Evolutionary conservation across 805 yeast species (phyloP).

Genomic region (Candida ortonii): DNA sequence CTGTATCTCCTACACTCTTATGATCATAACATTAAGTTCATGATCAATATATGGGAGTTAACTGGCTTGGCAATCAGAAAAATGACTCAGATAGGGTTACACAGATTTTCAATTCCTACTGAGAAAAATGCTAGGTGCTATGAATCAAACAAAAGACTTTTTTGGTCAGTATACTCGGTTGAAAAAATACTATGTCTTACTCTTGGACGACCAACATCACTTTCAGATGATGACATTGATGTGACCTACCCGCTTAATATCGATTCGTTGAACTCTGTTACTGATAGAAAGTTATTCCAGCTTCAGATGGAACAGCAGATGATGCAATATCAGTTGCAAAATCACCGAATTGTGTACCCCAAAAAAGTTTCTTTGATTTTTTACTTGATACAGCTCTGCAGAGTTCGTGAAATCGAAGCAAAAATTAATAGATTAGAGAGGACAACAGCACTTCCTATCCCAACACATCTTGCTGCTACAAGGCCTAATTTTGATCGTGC

Average conservation of each 20-base stretch:
- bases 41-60: constrained; percentile 20
- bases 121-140: constrained; percentile 8
- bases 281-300: constrained; percentile 8
- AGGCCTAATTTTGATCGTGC: constrained; percentile 2
- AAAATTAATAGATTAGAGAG: constrained; percentile 12
- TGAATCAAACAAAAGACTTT: constrained; percentile 12
- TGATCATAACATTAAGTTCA: constrained; percentile 14
- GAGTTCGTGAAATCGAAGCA: constrained; percentile 14
- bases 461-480: neutral
- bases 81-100: constrained; percentile 16
- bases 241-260: constrained; percentile 19
- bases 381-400: constrained; percentile 16
- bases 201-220: constrained; percentile 17
- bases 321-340: constrained; percentile 10
- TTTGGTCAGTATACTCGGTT: constrained; percentile 20
- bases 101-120: constrained; percentile 13
- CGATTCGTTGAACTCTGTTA: constrained; percentile 4
- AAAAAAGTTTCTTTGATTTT: constrained; percentile 9
- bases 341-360: constrained; percentile 14
- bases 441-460: constrained; percentile 9
- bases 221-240: constrained; percentile 17
- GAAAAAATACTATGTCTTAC: constrained; percentile 20
- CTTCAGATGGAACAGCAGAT: constrained; percentile 15
- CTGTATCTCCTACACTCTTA: constrained; percentile 18
- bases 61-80: constrained; percentile 18